Percentiles rank a stretch among this genome's conserved stretches.
phyloP scores from a whole-genome alignment of 2,329 filamentous ascomycete genomes.

The Fusarium liriodendri region DNA sequence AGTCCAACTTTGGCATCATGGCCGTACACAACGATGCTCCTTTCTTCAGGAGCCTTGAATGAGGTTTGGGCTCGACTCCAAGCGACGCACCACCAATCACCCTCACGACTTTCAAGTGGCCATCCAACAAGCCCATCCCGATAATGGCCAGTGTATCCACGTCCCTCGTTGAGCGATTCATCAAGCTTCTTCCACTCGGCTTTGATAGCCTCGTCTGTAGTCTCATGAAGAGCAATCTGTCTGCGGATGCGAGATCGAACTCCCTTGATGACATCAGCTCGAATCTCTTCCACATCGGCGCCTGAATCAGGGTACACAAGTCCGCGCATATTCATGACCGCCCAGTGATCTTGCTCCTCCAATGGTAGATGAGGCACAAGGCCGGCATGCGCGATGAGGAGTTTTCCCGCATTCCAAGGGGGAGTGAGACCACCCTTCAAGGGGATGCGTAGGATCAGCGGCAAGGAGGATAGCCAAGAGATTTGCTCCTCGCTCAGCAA shows the following conservation, averaged over 20 bases:
- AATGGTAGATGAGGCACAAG: conserved; percentile 78
- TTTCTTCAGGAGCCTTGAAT: conserved; percentile 30
- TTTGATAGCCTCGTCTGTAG: conserved; percentile 1
- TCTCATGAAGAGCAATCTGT: not conserved
- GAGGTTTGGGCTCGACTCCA: conserved; percentile 34
- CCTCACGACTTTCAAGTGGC: conserved; percentile 29
- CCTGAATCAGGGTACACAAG: conserved; percentile 62
- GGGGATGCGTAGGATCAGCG: conserved; percentile 29
- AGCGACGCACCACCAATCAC: conserved; percentile 27
- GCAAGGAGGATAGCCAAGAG: conserved; percentile 24
- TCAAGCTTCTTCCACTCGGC: not conserved
- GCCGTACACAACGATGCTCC: conserved; percentile 80
- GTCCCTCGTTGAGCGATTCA: not conserved
- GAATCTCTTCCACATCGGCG: conserved; percentile 4
- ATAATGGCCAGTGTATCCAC: not conserved
- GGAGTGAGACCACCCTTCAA: not conserved
- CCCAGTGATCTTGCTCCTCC: conserved; percentile 75
- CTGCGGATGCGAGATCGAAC: conserved; percentile 21
- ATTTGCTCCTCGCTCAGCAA: conserved; percentile 18
- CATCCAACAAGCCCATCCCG: not conserved
- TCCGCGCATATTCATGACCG: conserved; percentile 89
- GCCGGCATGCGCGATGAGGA: conserved; percentile 81
- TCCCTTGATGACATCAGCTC: conserved; percentile 24
- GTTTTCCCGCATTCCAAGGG: conserved; percentile 32
- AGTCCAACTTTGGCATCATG: conserved; percentile 82